phyloP scores from a whole-genome alignment of 2,329 filamentous ascomycete genomes.

The Botrytis medusae region DNA sequence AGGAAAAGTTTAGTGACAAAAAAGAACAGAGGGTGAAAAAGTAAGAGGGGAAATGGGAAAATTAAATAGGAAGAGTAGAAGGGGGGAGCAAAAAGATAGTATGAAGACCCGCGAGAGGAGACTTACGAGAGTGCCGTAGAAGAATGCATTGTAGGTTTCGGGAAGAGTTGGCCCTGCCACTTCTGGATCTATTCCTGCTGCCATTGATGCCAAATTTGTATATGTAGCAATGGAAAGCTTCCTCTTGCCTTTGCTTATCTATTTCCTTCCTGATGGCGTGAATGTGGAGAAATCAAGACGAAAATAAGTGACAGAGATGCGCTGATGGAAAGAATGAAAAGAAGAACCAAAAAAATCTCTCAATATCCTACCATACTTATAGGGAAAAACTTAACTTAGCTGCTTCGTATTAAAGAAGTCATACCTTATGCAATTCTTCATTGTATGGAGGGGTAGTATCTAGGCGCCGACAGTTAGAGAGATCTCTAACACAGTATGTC shows the following conservation, averaged over 20 bases:
- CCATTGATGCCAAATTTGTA: background rate
- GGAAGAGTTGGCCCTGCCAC: constrained; percentile 25
- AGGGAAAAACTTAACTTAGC: background rate
- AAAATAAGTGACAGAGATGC: constrained; percentile 1
- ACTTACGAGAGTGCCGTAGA: constrained; percentile 29
- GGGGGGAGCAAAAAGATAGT: background rate
- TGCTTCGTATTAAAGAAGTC: background rate
- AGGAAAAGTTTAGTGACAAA: background rate
- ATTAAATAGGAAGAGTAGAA: background rate
- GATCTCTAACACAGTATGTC: background rate
- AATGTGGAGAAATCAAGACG: background rate
- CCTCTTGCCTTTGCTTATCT: background rate
- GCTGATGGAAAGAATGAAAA: background rate
- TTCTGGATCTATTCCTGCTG: background rate
- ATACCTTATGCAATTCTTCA: background rate
- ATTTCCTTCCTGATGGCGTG: background rate
- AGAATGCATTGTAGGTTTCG: constrained; percentile 30
- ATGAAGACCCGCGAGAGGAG: background rate
- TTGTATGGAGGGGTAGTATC: constrained; percentile 6
- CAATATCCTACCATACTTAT: background rate
- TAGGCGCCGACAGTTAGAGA: background rate
- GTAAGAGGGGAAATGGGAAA: constrained; percentile 9
- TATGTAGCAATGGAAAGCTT: background rate
- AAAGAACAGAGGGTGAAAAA: background rate
- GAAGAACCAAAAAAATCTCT: background rate